A percentile compares a stretch with the other conserved stretches of the same genome.
phyloP scores from a whole-genome alignment of 2,329 filamentous ascomycete genomes.

The Calycina herbarum region DNA sequence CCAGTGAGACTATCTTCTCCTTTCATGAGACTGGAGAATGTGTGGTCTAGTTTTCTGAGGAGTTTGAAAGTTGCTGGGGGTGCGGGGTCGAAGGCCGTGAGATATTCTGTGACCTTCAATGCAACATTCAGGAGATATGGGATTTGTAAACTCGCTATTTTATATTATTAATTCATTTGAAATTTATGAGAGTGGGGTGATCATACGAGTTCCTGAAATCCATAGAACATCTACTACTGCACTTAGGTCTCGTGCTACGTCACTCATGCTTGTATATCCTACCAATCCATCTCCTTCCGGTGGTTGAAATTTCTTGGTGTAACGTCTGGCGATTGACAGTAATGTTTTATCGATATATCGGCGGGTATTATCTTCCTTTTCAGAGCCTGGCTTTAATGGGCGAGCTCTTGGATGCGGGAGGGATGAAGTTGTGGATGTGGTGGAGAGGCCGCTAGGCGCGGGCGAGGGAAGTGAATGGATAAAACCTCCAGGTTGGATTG shows the following conservation, averaged over 20 bases:
- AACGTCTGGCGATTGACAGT: constrained; percentile 55
- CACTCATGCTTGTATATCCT: constrained; percentile 60
- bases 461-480: constrained; percentile 53
- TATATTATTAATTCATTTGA: not conserved
- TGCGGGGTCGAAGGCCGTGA: constrained; percentile 69
- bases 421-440: constrained; percentile 35
- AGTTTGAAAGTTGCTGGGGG: constrained; percentile 69
- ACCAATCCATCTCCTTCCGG: constrained; percentile 50
- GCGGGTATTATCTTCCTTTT: constrained; percentile 60
- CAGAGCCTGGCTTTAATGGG: constrained; percentile 55
- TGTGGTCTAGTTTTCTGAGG: constrained; percentile 77
- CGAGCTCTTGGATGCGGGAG: constrained; percentile 57
- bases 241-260: constrained; percentile 71
- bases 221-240: constrained; percentile 77
- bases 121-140: constrained; percentile 81
- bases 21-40: constrained; percentile 73
- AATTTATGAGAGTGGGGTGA: not conserved
- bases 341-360: constrained; percentile 57
- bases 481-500: constrained; percentile 48
- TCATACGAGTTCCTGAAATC: constrained; percentile 82
- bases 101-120: constrained; percentile 68
- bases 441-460: constrained; percentile 51
- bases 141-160: constrained; percentile 71
- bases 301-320: constrained; percentile 58
- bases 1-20: constrained; percentile 67